These are phyloP conservation scores for Dactylis glomerata DNA, from an alignment of 176 grass and related monocot species.

Conservation along the genomic window DNA sequence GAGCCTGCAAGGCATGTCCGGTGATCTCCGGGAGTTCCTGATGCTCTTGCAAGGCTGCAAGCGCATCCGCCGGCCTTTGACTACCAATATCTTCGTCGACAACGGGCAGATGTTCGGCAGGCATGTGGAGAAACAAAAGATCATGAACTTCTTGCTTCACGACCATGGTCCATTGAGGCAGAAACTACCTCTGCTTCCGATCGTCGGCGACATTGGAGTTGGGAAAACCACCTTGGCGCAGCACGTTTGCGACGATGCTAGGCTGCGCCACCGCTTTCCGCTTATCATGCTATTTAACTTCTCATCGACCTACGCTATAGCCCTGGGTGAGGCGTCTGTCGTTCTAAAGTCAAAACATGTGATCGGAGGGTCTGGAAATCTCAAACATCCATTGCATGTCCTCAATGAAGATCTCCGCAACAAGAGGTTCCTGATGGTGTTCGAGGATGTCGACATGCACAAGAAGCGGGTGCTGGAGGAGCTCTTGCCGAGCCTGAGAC, in stretches of 20 bases:
- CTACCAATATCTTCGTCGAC: not conserved
- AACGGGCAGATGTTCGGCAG: constrained; percentile 27
- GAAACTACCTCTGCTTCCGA: not conserved
- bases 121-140: constrained; percentile 12
- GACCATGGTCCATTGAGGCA: not conserved
- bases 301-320: not conserved
- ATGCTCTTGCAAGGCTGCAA: constrained; percentile 8
- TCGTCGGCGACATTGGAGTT: not conserved
- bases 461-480: constrained; percentile 2
- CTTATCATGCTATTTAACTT: not conserved
- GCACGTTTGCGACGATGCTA: not conserved
- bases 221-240: constrained; percentile 31
- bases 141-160: constrained; percentile 28
- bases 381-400: not conserved
- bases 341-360: not conserved
- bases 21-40: constrained; percentile 13
- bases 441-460: constrained; percentile 5
- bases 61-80: not conserved
- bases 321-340: not conserved
- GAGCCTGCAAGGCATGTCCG: not conserved
- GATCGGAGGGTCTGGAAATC: not conserved
- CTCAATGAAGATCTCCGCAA: not conserved
- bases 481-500: not conserved
- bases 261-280: not conserved
- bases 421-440: constrained; percentile 11